Base-by-base conservation (phyloP, 208 protist species). In the Porcisia hertigi region DNA sequence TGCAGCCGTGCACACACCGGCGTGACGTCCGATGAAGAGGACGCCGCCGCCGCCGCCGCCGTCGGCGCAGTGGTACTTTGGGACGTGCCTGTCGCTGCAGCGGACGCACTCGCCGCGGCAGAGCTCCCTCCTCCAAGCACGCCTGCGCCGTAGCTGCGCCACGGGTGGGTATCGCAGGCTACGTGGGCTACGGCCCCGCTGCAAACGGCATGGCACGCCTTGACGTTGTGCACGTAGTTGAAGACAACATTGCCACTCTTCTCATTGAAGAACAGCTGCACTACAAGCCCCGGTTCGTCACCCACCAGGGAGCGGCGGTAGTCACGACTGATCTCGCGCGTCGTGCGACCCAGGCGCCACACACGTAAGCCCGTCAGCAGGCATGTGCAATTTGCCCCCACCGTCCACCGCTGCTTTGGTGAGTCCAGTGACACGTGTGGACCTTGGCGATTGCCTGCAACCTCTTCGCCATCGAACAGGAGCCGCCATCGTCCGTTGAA, bases 401-500 rank as follows among this genome's bases (percentile, higher is more conserved):
- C 77, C 11, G 86, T 93, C 95, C 95, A 98, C 53, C 83, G 82
- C 71, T 89, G 88, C 75, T 90, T 82, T 55, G 93, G 91, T 20
- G 82, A 77, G 58, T 91, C 92, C 3, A 97, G 79, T 18, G 88
- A 86, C 11, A 96, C 90, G 57, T 96, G 88, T 16, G 87, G 88
- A 12, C 87, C 92, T 58, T 89, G 85, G 36, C 83, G 82, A 70
- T 88, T 93, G 52, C 83, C 84, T 1, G 88, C 89, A 1, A 95
- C 88, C 67, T 93, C 85, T 69, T 87, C 87, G 3, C 88, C 87
- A 63, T 98, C 88, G 69, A 98, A 86, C 75, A 87, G 93, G 11
- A 98, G 80, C 18, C 79, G 83, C 94, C 95, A 98, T 39, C 86
- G 84, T 12, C 95, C 95, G 73, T 97, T 90, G 76, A 97, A 98